Evolutionary conservation across 179 eudicot species (phyloP).

Genomic region (Drosera spatulata): DNA sequence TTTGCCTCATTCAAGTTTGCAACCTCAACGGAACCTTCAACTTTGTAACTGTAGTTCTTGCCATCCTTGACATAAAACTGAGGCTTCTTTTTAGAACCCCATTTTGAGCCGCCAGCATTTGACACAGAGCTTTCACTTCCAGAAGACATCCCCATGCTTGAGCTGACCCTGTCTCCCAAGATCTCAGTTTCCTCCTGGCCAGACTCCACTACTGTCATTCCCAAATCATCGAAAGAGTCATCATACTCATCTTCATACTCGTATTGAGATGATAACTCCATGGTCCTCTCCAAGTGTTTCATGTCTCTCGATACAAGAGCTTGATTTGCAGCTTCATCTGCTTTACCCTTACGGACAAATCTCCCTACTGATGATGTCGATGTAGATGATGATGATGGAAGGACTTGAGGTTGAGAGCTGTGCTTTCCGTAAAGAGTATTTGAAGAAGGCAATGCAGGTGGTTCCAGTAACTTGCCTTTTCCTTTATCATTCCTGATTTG

Average conservation of each 20-base stretch:
- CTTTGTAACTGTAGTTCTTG: constrained; percentile 92
- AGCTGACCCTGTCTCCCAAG: constrained; percentile 30
- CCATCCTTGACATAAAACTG: constrained; percentile 94
- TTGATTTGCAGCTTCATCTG: constrained; percentile 21
- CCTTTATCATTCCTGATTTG: constrained; percentile 55
- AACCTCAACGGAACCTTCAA: constrained; percentile 79
- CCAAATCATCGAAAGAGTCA: constrained; percentile 93
- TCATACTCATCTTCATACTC: constrained; percentile 99
- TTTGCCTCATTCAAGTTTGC: constrained; percentile 63
- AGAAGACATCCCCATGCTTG: constrained; percentile 19
- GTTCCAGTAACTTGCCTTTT: constrained; percentile 57
- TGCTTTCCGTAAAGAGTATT: constrained; percentile 8
- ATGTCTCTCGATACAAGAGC: constrained; percentile 40
- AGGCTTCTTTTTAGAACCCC: constrained; percentile 69
- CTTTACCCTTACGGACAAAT: constrained; percentile 46
- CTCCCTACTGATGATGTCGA: constrained; percentile 41
- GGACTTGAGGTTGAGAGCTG: constrained; percentile 11
- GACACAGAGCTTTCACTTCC: constrained; percentile 28
- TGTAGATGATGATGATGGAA: constrained; percentile 26
- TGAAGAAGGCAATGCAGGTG: constrained; percentile 16
- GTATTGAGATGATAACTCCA: constrained; percentile 53
- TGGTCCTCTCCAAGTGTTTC: constrained; percentile 44
- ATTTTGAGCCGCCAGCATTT: constrained; percentile 30
- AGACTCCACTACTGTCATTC: constrained; percentile 66
- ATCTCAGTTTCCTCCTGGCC: constrained; percentile 60